Conservation (phyloP, 257 asterid species). For the Solanum piurae region DNA sequence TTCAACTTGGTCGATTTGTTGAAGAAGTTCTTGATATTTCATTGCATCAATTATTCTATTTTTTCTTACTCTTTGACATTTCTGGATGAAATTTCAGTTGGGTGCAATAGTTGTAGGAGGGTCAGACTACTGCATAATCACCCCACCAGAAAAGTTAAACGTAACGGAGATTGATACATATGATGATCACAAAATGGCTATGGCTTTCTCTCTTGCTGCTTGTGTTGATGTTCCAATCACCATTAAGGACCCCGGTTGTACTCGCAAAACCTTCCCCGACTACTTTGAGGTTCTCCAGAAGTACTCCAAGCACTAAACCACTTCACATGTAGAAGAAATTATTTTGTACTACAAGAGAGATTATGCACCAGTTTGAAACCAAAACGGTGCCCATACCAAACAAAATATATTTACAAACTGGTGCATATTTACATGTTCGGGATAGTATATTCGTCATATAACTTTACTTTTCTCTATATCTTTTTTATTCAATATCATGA, state of each 20-base stretch:
- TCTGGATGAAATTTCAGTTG: conserved; percentile 34
- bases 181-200: conserved; percentile 96
- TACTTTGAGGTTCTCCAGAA: conserved; percentile 71
- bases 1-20: not conserved
- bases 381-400: not conserved
- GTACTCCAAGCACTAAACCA: conserved; percentile 48
- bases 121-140: conserved; percentile 79
- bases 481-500: too few species aligned
- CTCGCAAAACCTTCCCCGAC: conserved; percentile 93
- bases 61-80: not conserved
- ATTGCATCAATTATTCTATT: not conserved
- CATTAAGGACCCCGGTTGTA: conserved; percentile 84
- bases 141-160: conserved; percentile 84
- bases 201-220: conserved; percentile 98
- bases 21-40: not conserved
- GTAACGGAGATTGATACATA: conserved; percentile 79
- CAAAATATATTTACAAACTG: too few species aligned
- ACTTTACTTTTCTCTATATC: too few species aligned
- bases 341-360: not conserved
- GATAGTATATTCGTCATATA: too few species aligned
- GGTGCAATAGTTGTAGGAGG: conserved; percentile 98
- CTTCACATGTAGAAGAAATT: not conserved
- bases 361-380: not conserved
- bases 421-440: too few species aligned
- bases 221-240: conserved; percentile 91